Evolutionary conservation across 2,329 filamentous ascomycete genomes (phyloP).

Genomic region (Ophiognomonia clavigignenti-juglandacearum): DNA sequence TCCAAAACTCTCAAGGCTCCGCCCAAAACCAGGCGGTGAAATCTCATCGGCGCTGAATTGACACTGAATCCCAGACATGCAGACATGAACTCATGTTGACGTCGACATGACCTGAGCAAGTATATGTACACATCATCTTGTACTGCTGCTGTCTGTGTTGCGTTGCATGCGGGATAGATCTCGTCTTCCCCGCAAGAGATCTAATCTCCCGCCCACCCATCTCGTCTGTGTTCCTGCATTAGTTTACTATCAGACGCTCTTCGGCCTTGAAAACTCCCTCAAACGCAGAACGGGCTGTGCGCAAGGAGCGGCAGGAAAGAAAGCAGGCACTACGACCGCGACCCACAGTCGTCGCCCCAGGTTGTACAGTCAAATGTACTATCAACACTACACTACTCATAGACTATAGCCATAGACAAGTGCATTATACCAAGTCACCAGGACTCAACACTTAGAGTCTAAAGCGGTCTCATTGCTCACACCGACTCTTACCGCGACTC

Average conservation of each 20-base stretch:
- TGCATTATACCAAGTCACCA: neutral
- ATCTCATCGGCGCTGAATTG: too few species aligned
- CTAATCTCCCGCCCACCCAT: neutral
- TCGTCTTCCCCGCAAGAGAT: neutral
- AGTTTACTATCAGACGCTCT: neutral
- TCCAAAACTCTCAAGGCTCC: too few species aligned
- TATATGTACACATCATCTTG: too few species aligned
- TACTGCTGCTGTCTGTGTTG: too few species aligned
- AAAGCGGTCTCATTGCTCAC: neutral
- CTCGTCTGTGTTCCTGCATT: neutral
- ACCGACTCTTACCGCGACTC: neutral
- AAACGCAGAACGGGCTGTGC: too few species aligned
- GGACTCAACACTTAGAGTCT: neutral
- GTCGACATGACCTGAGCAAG: too few species aligned
- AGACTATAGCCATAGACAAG: neutral
- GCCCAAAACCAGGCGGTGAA: too few species aligned
- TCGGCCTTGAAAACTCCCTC: too few species aligned
- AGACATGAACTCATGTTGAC: too few species aligned
- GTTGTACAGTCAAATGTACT: neutral
- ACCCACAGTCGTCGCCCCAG: neutral
- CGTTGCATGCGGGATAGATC: too few species aligned
- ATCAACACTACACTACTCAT: constrained; percentile 6
- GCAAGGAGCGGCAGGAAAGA: neutral
- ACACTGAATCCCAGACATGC: too few species aligned
- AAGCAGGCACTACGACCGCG: neutral